Evolutionary conservation across 768 basidiomycete genomes (phyloP).

Genomic region (Nevesoporus exiguus): DNA sequence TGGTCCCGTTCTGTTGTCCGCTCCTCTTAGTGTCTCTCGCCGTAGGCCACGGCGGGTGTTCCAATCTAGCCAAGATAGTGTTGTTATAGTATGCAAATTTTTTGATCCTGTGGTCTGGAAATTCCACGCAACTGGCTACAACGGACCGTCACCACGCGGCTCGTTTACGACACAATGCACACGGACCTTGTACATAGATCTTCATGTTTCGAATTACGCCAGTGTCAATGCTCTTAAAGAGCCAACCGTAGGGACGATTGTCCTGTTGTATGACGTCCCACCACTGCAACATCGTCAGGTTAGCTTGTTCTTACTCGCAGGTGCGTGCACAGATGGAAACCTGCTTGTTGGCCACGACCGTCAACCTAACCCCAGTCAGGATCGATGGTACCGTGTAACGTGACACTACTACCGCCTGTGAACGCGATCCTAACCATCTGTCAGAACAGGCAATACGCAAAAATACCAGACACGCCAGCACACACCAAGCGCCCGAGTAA

Average conservation of each 20-base stretch:
- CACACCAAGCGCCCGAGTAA: conserved; percentile 35
- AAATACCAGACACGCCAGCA: neutral
- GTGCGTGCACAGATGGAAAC: neutral
- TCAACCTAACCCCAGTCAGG: conserved; percentile 64
- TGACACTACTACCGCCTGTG: conserved; percentile 54
- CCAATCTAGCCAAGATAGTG: too few species aligned
- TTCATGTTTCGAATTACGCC: conserved; percentile 59
- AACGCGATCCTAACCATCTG: conserved; percentile 44
- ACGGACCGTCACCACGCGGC: too few species aligned
- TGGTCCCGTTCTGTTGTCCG: too few species aligned
- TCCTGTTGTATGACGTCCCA: conserved; percentile 38
- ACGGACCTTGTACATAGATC: conserved; percentile 47
- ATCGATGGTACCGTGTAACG: conserved; percentile 42
- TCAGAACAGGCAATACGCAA: neutral
- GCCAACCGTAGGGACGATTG: conserved; percentile 48
- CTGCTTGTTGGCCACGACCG: conserved; percentile 52
- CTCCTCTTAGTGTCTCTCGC: too few species aligned
- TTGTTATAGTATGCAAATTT: conserved; percentile 38
- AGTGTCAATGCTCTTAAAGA: conserved; percentile 49
- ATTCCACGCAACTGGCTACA: neutral
- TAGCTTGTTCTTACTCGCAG: neutral
- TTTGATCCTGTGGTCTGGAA: conserved; percentile 42
- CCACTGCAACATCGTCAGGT: conserved; percentile 40
- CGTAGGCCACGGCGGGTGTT: too few species aligned
- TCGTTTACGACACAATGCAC: neutral